phyloP scores from a whole-genome alignment of 768 basidiomycete species.

The Pisolithus albus region DNA sequence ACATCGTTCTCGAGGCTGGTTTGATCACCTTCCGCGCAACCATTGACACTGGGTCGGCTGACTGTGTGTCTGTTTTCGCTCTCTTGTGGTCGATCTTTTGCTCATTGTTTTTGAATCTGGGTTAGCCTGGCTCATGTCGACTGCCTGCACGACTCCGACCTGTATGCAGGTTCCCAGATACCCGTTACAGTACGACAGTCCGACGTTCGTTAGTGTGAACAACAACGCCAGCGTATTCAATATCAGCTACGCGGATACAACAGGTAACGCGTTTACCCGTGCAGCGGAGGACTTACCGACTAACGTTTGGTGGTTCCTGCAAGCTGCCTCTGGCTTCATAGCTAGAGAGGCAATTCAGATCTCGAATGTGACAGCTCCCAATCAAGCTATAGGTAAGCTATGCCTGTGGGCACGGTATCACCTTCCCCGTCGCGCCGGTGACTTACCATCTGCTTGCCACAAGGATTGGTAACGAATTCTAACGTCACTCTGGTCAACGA shows the following conservation, averaged over 20 bases:
- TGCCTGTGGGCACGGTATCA: background rate
- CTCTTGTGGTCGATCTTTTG: background rate
- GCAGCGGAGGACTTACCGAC: background rate
- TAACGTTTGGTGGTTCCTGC: conserved; percentile 4
- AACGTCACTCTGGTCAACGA: conserved; percentile 58
- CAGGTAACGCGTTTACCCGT: conserved; percentile 34
- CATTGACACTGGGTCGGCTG: conserved; percentile 63
- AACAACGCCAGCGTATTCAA: conserved; percentile 55
- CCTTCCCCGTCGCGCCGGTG: background rate
- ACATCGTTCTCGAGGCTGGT: conserved; percentile 52
- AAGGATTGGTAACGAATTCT: conserved; percentile 55
- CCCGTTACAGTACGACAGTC: conserved; percentile 59
- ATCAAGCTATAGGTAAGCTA: conserved; percentile 62
- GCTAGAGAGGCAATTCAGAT: conserved; percentile 57
- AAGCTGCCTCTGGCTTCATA: conserved; percentile 65
- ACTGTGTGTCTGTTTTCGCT: conserved; percentile 13
- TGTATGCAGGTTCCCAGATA: conserved; percentile 63
- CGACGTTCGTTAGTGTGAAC: conserved; percentile 57
- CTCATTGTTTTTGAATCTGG: background rate
- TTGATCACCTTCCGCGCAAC: conserved; percentile 60
- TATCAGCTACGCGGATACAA: conserved; percentile 60
- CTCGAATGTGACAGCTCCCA: conserved; percentile 50
- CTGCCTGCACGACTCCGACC: conserved; percentile 46
- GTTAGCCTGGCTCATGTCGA: conserved; percentile 63
- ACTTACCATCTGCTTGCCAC: background rate